A percentile compares a stretch with the other conserved stretches of the same genome.
phyloP scores from a whole-genome alignment of 2,329 filamentous ascomycete genomes.

The Karstenula rhodostoma region DNA sequence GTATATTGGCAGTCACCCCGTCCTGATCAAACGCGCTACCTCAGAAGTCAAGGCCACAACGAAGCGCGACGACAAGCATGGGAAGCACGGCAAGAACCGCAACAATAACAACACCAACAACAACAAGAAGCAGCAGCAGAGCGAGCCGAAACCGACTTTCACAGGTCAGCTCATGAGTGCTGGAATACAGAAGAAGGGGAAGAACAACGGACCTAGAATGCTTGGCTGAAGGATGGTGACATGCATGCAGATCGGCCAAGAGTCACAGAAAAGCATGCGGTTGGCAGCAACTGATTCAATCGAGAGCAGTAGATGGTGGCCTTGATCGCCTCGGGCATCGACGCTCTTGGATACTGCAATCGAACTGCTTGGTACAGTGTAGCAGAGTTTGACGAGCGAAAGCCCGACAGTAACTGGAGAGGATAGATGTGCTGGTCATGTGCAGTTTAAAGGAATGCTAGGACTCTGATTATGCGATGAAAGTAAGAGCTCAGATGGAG shows the following conservation, averaged over 20 bases:
- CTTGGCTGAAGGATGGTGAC: conserved; percentile 31
- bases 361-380: not conserved
- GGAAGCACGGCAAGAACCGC: conserved; percentile 41
- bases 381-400: not conserved
- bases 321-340: not conserved
- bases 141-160: conserved; percentile 20
- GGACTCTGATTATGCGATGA: no score
- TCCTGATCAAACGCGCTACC: conserved; percentile 84
- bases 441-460: no score
- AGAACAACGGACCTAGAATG: conserved; percentile 35
- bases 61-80: conserved; percentile 56
- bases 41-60: conserved; percentile 85
- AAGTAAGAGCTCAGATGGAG: no score
- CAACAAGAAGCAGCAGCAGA: conserved; percentile 41
- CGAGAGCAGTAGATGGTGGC: not conserved
- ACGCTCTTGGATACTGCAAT: not conserved
- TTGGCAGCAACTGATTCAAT: not conserved
- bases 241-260: not conserved
- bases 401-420: no score
- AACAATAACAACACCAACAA: conserved; percentile 68
- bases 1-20: conserved; percentile 97
- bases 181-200: conserved; percentile 45
- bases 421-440: no score
- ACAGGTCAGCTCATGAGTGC: conserved; percentile 35
- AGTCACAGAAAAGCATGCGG: not conserved